Conservation (phyloP, 768 basidiomycete species). For the Russula sp. region DNA sequence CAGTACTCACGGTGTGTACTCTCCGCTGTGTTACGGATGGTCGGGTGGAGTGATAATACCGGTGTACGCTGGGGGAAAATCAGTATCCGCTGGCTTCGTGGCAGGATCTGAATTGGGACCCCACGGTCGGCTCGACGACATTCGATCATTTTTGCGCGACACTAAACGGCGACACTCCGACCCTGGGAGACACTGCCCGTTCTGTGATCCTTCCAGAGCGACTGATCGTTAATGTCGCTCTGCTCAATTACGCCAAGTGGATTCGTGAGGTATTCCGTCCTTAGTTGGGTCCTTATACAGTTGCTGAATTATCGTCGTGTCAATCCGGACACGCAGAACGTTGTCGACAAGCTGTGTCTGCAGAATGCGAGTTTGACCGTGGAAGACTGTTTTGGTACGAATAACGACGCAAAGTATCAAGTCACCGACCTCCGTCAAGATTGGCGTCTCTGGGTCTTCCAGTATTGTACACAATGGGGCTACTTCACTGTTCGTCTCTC, state of each 20-base stretch:
- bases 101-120: constrained; percentile 90
- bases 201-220: constrained; percentile 4
- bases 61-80: constrained; percentile 2
- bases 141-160: constrained; percentile 69
- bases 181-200: constrained; percentile 1
- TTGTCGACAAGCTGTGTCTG: constrained; percentile 24
- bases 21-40: not conserved
- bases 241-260: constrained; percentile 73
- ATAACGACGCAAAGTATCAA: constrained; percentile 60
- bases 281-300: not conserved
- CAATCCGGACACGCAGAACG: constrained; percentile 18
- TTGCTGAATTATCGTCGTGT: no score
- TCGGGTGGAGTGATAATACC: not conserved
- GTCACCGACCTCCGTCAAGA: constrained; percentile 60
- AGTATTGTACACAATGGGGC: constrained; percentile 95
- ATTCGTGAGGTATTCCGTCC: constrained; percentile 57
- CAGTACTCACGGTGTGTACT: constrained; percentile 56
- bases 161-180: constrained; percentile 36
- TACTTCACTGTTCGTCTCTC: constrained; percentile 67
- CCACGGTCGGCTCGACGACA: constrained; percentile 51
- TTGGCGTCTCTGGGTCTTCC: constrained; percentile 90
- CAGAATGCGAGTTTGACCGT: constrained; percentile 42
- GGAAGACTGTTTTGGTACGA: constrained; percentile 85
- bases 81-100: constrained; percentile 66
- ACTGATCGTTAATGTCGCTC: constrained; percentile 49